Evolutionary conservation across 2,329 filamentous ascomycete species (phyloP), one percentile per base, ranked within the genome.

Genomic region (Calonectria pauciramosa): DNA sequence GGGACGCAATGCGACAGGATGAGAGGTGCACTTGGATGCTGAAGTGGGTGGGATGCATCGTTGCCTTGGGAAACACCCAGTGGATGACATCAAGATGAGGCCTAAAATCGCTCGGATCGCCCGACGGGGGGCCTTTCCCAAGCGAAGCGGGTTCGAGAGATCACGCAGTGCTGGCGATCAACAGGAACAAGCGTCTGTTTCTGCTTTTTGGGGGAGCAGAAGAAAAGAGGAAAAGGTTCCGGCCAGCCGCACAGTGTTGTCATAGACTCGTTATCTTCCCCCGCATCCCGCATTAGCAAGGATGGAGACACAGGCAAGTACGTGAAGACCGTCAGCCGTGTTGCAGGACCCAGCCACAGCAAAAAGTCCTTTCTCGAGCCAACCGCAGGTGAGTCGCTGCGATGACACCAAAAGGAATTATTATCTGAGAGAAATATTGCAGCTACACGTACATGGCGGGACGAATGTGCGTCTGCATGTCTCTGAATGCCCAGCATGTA

Each of bases 11-110:
- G 60, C 38, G 38, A 49, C 38, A 41, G 60, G 60, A 16, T 23
- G 34, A 41, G 56, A 63, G n/a, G 36, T 41, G 59, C 14, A 20
- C 23, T 64, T 44, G 59, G 59, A 23, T 30, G 60, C 41, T 47
- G 28, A 47, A 26, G 28, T 49, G 60, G 28, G 60, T 49, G 60
- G 34, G 60, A 44, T 49, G 60, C 26, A 65, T 49, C 18, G 60
- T 65, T 44, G 60, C 38, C 38, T 65, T 65, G 60, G 60, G 60
- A 41, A 65, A 49, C 41, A 49, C n/a, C 26, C 28, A 49, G 44
- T 47, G 49, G 44, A 70, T 70, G 68, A 70, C 68, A 70, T 70
- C 68, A 70, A 41, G 14, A 34, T 26, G n/a, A 30, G 41, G 16
- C 60, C 38, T 38, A 65, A 47, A 18, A 41, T 38, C 26, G 38